phyloP scores from a whole-genome alignment of 768 basidiomycete genomes.

The Pleurotus salmoneostramineus region DNA sequence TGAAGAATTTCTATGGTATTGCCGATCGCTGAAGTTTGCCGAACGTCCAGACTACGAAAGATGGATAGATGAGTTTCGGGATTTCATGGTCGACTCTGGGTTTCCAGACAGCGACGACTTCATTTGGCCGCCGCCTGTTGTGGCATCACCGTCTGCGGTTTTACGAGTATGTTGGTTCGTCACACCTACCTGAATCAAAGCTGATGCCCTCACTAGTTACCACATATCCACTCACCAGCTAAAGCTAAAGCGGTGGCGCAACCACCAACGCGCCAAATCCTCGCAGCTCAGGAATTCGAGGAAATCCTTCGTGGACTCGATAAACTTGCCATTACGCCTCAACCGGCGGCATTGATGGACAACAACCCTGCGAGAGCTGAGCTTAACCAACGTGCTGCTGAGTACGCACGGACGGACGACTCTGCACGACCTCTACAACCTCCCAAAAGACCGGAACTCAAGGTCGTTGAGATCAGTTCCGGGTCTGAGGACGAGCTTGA shows the following conservation, averaged over 20 bases:
- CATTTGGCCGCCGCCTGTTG: slow-evolving; percentile 62
- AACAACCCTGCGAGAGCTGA: neutral
- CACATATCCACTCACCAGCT: neutral
- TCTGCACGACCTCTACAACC: slow-evolving; percentile 11
- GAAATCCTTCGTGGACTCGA: slow-evolving; percentile 56
- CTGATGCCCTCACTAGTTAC: neutral
- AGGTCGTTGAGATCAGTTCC: slow-evolving; percentile 46
- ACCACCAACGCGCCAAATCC: slow-evolving; percentile 25
- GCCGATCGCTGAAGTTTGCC: slow-evolving; percentile 63
- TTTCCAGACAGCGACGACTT: slow-evolving; percentile 57
- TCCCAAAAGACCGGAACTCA: slow-evolving; percentile 13
- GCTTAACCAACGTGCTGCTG: slow-evolving; percentile 4
- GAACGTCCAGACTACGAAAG: slow-evolving; percentile 62
- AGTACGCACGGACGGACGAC: slow-evolving; percentile 21
- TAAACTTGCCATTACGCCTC: slow-evolving; percentile 32
- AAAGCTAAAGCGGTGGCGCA: neutral
- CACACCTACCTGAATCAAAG: neutral
- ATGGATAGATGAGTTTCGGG: slow-evolving; percentile 65
- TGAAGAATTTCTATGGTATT: slow-evolving; percentile 74
- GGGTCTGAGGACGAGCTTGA: slow-evolving; percentile 25
- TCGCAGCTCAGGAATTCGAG: slow-evolving; percentile 43
- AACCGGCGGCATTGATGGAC: slow-evolving; percentile 10
- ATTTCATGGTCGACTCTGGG: slow-evolving; percentile 57
- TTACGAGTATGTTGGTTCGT: neutral
- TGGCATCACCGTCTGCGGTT: slow-evolving; percentile 21